Conservation (phyloP, 1,139 yeast genomes). For the Saccharomyces hybrid region DNA sequence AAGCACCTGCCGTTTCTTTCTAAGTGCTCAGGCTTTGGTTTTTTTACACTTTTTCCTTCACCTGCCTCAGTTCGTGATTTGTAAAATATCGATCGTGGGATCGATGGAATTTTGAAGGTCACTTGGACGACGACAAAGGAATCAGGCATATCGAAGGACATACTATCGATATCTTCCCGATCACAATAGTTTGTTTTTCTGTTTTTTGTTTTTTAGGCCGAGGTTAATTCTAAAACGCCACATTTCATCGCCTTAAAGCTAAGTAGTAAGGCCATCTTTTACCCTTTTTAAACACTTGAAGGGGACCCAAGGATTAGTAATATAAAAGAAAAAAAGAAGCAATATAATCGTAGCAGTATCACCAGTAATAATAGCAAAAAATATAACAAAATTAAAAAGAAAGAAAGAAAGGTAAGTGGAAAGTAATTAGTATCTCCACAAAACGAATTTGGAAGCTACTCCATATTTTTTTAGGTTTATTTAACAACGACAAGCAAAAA, state of each 20-base stretch:
- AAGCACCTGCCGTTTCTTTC: not conserved
- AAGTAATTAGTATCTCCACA: not conserved
- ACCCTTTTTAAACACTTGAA: not conserved
- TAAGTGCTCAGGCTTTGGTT: too few species aligned
- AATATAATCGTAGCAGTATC: not conserved
- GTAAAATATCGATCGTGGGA: not conserved
- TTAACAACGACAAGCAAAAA: not conserved
- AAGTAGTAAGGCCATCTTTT: not conserved
- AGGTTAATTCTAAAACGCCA: not conserved
- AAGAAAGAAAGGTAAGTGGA: not conserved
- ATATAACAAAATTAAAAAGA: not conserved
- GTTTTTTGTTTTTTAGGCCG: not conserved
- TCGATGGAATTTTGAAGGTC: not conserved
- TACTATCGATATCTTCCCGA: not conserved
- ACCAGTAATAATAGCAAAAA: conserved; percentile 1
- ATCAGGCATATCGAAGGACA: not conserved
- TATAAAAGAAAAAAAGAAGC: not conserved
- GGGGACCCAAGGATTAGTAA: not conserved
- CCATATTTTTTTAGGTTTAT: not conserved
- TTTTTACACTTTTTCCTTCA: not conserved
- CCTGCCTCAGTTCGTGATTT: not conserved
- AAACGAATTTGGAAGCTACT: not conserved
- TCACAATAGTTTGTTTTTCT: not conserved
- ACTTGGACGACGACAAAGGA: not conserved
- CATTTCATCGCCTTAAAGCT: not conserved